Conservation (phyloP, 441 rosid genomes). For the Melastoma candidum region DNA sequence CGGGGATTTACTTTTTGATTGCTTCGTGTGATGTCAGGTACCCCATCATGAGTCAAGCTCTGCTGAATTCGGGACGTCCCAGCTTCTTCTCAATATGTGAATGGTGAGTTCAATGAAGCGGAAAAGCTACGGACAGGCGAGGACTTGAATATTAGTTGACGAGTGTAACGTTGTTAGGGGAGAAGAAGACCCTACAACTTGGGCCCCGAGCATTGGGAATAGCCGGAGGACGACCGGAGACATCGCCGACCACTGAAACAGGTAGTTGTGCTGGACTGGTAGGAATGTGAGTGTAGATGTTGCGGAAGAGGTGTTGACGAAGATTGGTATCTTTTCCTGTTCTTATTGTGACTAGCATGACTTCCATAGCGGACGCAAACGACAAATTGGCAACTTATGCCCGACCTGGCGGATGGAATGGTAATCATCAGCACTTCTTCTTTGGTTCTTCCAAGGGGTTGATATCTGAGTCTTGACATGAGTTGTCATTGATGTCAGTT, state of each 20-base stretch:
- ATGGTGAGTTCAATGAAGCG: slow-evolving; percentile 27
- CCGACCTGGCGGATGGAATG: slow-evolving; percentile 52
- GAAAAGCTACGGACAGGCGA: no score
- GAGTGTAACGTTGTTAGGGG: slow-evolving; percentile 26
- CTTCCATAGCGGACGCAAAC: slow-evolving; percentile 35
- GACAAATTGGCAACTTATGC: slow-evolving; percentile 49
- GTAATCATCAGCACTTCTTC: slow-evolving; percentile 18
- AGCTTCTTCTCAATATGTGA: slow-evolving; percentile 54
- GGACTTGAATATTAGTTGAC: no score
- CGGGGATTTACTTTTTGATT: no score
- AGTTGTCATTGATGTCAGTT: slow-evolving; percentile 18
- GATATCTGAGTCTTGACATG: no score
- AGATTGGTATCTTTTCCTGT: no score
- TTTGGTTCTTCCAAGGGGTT: no score
- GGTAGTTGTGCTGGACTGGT: slow-evolving; percentile 7
- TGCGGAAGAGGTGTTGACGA: no score
- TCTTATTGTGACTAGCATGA: slow-evolving; percentile 25
- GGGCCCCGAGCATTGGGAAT: slow-evolving; percentile 46
- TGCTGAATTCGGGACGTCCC: slow-evolving; percentile 33
- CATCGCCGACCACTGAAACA: slow-evolving; percentile 36
- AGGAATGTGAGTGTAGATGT: no score
- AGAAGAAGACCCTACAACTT: slow-evolving; percentile 42
- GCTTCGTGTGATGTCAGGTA: slow-evolving; percentile 19
- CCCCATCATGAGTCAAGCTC: slow-evolving; percentile 44
- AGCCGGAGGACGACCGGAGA: slow-evolving; percentile 61